These are phyloP conservation scores for Pseudopithomyces chartarum DNA, from an alignment of 2,329 filamentous ascomycete species.

Conservation along the genomic window DNA sequence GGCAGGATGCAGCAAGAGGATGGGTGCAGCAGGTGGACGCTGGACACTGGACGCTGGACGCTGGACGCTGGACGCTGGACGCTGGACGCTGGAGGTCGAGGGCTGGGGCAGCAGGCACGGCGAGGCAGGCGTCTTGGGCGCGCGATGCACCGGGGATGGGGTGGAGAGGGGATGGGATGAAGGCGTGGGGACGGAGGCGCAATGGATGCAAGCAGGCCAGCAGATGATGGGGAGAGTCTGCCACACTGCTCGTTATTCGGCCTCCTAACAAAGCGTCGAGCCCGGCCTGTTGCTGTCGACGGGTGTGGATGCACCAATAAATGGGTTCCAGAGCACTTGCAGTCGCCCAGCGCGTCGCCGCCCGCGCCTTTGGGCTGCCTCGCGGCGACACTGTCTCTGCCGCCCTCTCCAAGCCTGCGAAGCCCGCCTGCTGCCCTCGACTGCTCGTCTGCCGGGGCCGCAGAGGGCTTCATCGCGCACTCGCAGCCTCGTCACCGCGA, in stretches of 20 bases:
- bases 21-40: too few relatives aligned
- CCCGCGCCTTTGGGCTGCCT: background rate
- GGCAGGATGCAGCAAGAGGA: slow-evolving; percentile 3
- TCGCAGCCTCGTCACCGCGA: slow-evolving; percentile 5
- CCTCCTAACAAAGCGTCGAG: slow-evolving; percentile 20
- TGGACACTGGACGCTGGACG: background rate
- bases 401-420: background rate
- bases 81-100: background rate
- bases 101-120: slow-evolving; percentile 7
- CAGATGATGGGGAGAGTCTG: slow-evolving; percentile 5
- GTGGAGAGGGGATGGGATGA: background rate
- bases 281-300: slow-evolving; percentile 18
- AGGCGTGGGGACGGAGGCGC: slow-evolving; percentile 7
- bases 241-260: slow-evolving; percentile 6
- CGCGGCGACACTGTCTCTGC: background rate
- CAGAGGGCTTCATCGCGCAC: slow-evolving; percentile 8
- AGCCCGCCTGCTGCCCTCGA: slow-evolving; percentile 6
- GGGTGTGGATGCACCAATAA: slow-evolving; percentile 16
- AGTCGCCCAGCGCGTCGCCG: background rate
- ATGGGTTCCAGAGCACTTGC: background rate
- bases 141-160: background rate
- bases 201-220: background rate
- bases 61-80: background rate
- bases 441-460: slow-evolving; percentile 6
- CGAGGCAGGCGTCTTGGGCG: slow-evolving; percentile 1